phyloP scores from a whole-genome alignment of 441 rosid species.

The Aquilaria agallochum region DNA sequence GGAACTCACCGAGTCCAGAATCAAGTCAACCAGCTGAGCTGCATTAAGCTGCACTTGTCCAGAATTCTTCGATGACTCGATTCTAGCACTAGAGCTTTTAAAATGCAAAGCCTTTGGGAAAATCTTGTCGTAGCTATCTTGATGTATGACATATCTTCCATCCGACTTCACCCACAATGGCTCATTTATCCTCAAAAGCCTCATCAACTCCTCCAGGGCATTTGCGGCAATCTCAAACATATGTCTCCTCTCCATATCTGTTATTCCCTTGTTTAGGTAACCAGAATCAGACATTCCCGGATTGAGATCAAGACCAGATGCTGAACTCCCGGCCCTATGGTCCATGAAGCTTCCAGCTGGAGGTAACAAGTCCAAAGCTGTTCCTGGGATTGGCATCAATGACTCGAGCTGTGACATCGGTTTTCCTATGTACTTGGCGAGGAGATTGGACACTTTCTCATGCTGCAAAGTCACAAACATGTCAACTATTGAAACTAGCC shows the following conservation, averaged over 20 bases:
- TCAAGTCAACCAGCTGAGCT: slow-evolving; percentile 30
- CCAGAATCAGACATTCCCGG: background rate
- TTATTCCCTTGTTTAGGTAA: slow-evolving; percentile 12
- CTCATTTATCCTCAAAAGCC: slow-evolving; percentile 34
- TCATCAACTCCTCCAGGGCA: slow-evolving; percentile 52
- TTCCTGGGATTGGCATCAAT: slow-evolving; percentile 9
- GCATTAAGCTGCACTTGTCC: slow-evolving; percentile 38
- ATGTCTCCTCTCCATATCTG: slow-evolving; percentile 29
- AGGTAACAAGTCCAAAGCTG: slow-evolving; percentile 3
- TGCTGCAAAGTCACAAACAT: slow-evolving; percentile 28
- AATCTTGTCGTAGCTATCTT: slow-evolving; percentile 36
- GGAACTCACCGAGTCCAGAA: slow-evolving; percentile 47
- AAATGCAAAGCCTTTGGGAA: slow-evolving; percentile 26
- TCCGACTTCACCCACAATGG: slow-evolving; percentile 51
- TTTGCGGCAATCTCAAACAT: slow-evolving; percentile 35
- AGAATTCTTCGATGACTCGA: slow-evolving; percentile 56
- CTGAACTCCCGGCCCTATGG: slow-evolving; percentile 2
- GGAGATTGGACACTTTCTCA: slow-evolving; percentile 23
- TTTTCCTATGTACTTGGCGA: slow-evolving; percentile 36
- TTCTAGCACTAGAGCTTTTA: slow-evolving; percentile 26
- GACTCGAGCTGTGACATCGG: slow-evolving; percentile 23
- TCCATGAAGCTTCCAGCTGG: background rate
- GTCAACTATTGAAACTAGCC: background rate
- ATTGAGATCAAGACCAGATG: slow-evolving; percentile 14
- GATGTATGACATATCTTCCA: slow-evolving; percentile 34